These are phyloP conservation scores for Corylus americana DNA, from an alignment of 306 rosid species.

Conservation along the genomic window DNA sequence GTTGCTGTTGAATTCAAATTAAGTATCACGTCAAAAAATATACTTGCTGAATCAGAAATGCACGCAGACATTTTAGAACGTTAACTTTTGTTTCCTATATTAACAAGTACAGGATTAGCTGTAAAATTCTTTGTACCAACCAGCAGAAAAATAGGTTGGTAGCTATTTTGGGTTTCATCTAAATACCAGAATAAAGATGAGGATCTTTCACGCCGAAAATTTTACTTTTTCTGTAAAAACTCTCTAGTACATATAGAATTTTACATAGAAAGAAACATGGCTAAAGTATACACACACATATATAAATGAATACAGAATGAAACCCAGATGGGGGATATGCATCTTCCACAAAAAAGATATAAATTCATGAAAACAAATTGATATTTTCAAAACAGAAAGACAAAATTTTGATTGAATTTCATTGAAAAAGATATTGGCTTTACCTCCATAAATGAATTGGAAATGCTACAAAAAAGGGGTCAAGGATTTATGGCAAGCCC, in stretches of 20 bases:
- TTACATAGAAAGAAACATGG: not conserved
- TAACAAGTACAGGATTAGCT: not conserved
- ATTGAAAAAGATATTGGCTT: conserved; percentile 17
- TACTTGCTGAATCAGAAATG: not conserved
- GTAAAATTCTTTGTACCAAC: conserved; percentile 12
- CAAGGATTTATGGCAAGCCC: conserved; percentile 38
- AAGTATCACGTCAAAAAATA: not conserved
- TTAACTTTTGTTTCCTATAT: not conserved
- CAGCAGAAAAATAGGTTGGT: not conserved
- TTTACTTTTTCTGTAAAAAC: not conserved
- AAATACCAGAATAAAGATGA: not conserved
- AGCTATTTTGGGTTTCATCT: not conserved
- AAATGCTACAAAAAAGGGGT: conserved; percentile 32
- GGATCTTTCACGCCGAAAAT: conserved; percentile 1
- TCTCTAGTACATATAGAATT: not conserved
- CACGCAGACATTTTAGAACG: not conserved
- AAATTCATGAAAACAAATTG: not conserved
- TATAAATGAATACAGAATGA: not conserved
- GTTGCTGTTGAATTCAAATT: not conserved
- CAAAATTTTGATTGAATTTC: conserved; percentile 1
- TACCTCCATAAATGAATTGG: conserved; percentile 58
- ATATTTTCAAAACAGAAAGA: not conserved
- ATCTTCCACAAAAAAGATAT: not conserved
- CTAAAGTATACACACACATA: not conserved
- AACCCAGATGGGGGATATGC: conserved; percentile 16